These are phyloP conservation scores for Diplocarpon mali DNA, from an alignment of 2,329 filamentous ascomycete genomes.

Conservation along the genomic window DNA sequence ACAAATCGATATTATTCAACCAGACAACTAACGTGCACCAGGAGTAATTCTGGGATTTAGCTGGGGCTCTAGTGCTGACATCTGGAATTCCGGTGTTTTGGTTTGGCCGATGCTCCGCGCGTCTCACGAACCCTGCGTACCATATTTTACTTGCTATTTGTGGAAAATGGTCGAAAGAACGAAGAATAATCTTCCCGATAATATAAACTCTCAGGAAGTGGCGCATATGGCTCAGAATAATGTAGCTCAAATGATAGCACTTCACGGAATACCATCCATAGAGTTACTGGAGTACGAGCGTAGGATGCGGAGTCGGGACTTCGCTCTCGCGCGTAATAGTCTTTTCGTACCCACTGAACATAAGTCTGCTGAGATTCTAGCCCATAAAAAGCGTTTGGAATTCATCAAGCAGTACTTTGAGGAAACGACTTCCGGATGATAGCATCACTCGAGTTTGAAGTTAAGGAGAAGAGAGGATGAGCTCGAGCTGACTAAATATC, in stretches of 20 bases:
- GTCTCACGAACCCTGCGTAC: neutral
- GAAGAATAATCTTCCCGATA: conserved; percentile 4
- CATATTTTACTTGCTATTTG: conserved; percentile 1
- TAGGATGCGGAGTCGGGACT: conserved; percentile 26
- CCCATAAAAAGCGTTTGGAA: too few relatives aligned
- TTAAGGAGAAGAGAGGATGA: too few relatives aligned
- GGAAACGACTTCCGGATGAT: too few relatives aligned
- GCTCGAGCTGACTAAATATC: too few relatives aligned
- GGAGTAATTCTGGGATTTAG: conserved; percentile 28
- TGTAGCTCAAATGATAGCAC: conserved; percentile 33
- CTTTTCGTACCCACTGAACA: too few relatives aligned
- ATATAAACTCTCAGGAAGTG: conserved; percentile 2
- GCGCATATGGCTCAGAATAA: conserved; percentile 30
- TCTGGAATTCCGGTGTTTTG: conserved; percentile 28
- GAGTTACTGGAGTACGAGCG: conserved; percentile 26
- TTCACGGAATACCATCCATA: conserved; percentile 31
- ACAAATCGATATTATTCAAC: conserved; percentile 11
- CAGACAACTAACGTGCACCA: conserved; percentile 23
- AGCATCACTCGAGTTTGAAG: too few relatives aligned
- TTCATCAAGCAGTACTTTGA: too few relatives aligned
- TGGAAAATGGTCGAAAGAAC: conserved; percentile 10
- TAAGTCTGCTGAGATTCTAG: too few relatives aligned
- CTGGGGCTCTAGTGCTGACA: conserved; percentile 27
- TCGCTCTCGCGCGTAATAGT: conserved; percentile 24
- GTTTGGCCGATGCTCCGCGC: conserved; percentile 13